Evolutionary conservation across 2,329 filamentous ascomycete genomes (phyloP), one percentile per base, ranked within the genome.

Genomic region (Pseudogymnoascus sp.): DNA sequence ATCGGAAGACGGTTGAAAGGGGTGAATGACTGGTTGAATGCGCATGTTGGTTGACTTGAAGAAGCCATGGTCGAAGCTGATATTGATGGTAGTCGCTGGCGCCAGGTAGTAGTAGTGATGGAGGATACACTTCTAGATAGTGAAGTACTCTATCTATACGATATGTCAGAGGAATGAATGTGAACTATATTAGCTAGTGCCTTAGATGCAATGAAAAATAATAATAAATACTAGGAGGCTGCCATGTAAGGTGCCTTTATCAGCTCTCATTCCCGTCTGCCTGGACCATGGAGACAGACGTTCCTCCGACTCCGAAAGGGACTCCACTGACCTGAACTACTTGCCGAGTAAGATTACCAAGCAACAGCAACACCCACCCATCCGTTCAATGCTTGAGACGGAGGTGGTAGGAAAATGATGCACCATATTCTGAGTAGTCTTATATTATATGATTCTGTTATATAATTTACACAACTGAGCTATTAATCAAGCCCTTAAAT

Each of bases 1-100:
- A 42, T 60, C 11, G 69, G 69, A 21, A 69, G 64, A 5, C 63
- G 61, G 13, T 28, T 15, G 19, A 70, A 70, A 6, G 38, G 4
- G 4, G 44, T 35, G 50, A 69, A 68, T 5, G 62, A 61, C 10
- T 57, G 28, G n/a, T 33, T 35, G 28, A 13, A n/a, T 19, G 26
- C 19, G 4, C 11, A 23, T 5, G 50, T 21, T 35, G 50, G 28
- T 19, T 57, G 26, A 21, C 9, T 33, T 57, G 28, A 21, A 57
- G 50, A 15, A 15, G 50, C 28, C 50, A 57, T 57, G 23, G 15
- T 5, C 11, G 21, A n/a, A 26, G 23, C 47, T 10, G 23, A n/a
- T 50, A 23, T 47, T 15, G 15, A 47, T 11, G 42, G 19, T 11
- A 1, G 21, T 42, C 13, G 13, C 26, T 23, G n/a, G 26, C 9